A percentile compares a stretch with the other conserved stretches of the same genome.
These are phyloP conservation scores for Fusarium concolor DNA, from an alignment of 2,329 filamentous ascomycete species.

Conservation along the genomic window DNA sequence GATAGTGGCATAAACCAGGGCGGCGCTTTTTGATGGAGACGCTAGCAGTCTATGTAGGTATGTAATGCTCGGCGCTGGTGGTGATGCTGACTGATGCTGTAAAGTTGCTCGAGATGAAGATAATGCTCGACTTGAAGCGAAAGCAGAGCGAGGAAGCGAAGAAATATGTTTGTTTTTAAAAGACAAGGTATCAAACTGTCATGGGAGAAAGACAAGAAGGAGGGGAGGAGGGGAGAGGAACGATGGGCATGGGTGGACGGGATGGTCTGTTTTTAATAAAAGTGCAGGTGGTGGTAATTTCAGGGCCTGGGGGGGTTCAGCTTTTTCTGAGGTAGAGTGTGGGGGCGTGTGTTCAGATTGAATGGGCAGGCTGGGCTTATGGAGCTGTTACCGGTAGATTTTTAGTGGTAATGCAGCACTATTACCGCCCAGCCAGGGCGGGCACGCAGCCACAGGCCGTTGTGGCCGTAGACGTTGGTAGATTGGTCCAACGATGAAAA, in stretches of 20 bases:
- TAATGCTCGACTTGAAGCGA: conserved; percentile 29
- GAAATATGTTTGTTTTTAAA: conserved; percentile 29
- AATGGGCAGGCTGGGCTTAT: not conserved
- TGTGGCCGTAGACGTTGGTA: conserved; percentile 17
- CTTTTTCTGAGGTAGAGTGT: conserved; percentile 13
- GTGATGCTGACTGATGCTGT: conserved; percentile 5
- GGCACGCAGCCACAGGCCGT: conserved; percentile 24
- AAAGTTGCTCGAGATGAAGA: conserved; percentile 10
- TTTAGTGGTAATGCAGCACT: conserved; percentile 25
- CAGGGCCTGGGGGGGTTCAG: conserved; percentile 40
- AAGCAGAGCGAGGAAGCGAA: conserved; percentile 29
- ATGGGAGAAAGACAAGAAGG: conserved; percentile 41
- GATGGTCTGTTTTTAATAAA: conserved; percentile 50
- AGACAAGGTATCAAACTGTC: conserved; percentile 41
- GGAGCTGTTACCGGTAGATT: conserved; percentile 17
- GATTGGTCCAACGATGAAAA: conserved; percentile 1
- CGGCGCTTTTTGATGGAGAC: conserved; percentile 25
- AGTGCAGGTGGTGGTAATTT: conserved; percentile 43
- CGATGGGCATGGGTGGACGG: conserved; percentile 43
- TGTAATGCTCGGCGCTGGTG: no score
- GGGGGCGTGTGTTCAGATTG: conserved; percentile 16
- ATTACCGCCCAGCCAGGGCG: conserved; percentile 17
- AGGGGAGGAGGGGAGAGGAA: conserved; percentile 44
- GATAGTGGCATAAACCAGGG: conserved; percentile 43
- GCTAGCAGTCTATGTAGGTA: conserved; percentile 22